Evolutionary conservation across 176 grass and related monocot genomes (phyloP), one percentile per base, ranked within the genome.

Genomic region (Triticum timopheevii): DNA sequence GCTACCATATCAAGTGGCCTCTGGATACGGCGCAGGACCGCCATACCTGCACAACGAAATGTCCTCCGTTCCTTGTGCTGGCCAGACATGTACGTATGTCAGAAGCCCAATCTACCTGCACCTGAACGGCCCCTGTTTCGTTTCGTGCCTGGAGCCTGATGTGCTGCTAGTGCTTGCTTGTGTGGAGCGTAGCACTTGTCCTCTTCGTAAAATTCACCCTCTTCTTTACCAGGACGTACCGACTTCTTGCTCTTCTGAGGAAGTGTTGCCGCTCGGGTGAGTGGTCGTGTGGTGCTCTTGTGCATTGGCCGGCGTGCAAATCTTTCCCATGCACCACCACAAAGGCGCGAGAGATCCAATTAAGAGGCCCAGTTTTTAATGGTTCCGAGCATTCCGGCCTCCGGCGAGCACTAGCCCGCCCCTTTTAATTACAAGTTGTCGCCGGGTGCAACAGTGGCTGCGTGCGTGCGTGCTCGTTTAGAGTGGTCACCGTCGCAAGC

Each of bases 291-390:
- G 67, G 85, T 20, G 76, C 74, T 73, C 85, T 61, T 76, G 12
- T 77, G 81, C 89, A 81, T 91, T 7, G 76, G 81, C 68, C 2
- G 16, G 61, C 23, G 89, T 91, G 85, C 81, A 91, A 87, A 84
- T 81, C 85, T 69, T 81, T 69, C 81, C 31, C 69, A 40, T 35
- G 50, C 56, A 15, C 61, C 23, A 15, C 31, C 61, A 31, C 71
- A 87, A 76, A 87, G 85, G 15, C 35, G 58, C 44, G 85, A 7
- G 75, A 85, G 83, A 91, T 87, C 81, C 75, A 61, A 87, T 78
- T 79, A 31, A 13, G 19, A 62, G 17, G 38, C 16, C 75, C 65
- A 34, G 40, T 67, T 91, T 87, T 91, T 76, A 80, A 91, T 86
- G 68, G 76, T 80, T 76, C 58, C 36, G n/a, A 28, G 47, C 85